Base-by-base conservation (phyloP, 2,329 filamentous ascomycete genomes). In the Diaporthe ilicicola region DNA sequence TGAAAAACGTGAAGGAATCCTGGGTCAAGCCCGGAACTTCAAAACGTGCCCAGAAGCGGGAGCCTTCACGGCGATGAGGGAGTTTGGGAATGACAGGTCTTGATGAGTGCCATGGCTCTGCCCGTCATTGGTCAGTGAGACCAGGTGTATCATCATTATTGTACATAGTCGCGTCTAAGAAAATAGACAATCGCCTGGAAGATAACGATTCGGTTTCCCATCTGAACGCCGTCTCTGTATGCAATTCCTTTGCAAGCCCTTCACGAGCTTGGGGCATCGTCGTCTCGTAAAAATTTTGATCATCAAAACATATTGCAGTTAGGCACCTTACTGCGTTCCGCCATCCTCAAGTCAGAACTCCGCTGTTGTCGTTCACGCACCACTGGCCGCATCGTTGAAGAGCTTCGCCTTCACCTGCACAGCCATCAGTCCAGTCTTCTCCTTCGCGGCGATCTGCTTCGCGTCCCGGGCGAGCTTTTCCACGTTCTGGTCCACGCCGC, bases 361-460 rank as follows among this genome's bases (percentile, higher is more conserved):
- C 6, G 48, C 12, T 17, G 5, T 12, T 8, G 24, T 32, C 39
- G 4, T 24, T 70, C 61, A 70, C 51, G 66, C 53, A 29, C 74
- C 74, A 19, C 71, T 66, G 48, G 79, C 79, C 51, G 85, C 75
- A 15, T 82, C 77, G 73, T 85, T 86, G 74, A 93, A 93, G 6
- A 93, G 81, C 76, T 86, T 86, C 62, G 87, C 87, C 83, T 92
- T 93, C 73, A 92, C 85, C 75, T 89, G 85, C 0, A 85, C 84
- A 1, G 90, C 89, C 77, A 91, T 82, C 73, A 92, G 76, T 0
- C 90, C 90, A n/a, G 88, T 88, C 76, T 82, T 83, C 81, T 92
- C 90, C 79, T 91, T 89, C 10, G 85, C 84, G 2, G 88, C 88
- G 75, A 92, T 87, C 79, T 88, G 84, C 74, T 85, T 88, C n/a